Base-by-base conservation (phyloP, 2,329 filamentous ascomycete genomes). In the Ascochyta rabiei region DNA sequence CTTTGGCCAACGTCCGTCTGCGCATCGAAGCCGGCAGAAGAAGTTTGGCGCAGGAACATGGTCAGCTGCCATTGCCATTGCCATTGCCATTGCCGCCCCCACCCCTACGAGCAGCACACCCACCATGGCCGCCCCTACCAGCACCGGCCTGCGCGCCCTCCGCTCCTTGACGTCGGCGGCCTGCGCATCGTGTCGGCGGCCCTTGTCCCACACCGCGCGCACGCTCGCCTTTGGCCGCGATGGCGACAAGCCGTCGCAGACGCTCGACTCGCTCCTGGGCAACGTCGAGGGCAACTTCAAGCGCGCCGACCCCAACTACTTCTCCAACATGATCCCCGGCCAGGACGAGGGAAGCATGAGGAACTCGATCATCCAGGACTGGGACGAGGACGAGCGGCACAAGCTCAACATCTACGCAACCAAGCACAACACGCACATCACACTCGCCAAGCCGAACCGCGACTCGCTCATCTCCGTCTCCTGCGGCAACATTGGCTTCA, bases 381-480 rank as follows among this genome's bases (percentile, higher is more conserved):
- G 68, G 68, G 66, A 67, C 18, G 68, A 70, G 43, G 67, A 73
- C 52, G 84, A 89, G 70, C 88, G 90, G 2, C 91, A 91, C 79
- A 91, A 96, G 74, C 83, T 99, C 61, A 91, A 96, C 79, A 82
- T 99, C 74, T 93, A 86, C 77, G 80, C 89, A 24, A 88, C 90
- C 74, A 96, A 91, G 79, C 95, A 97, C 84, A 99, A 99, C 80
- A 95, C 91, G 18, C 91, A 98, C 77, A 84, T 99, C 68, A 97
- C 93, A 1, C 85, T 97, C 63, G 91, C 92, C 19, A 87, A 88
- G 69, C 93, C 95, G 24, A 87, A 91, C 73, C 84, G 89, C 42
- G 85, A 91, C 61, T 85, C 91, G 24, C 84, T 98, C 61, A 81
- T 99, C 61, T 91, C 88, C 12, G 77, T 96, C 65, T 90, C 89